Base-by-base conservation (phyloP, 768 basidiomycete genomes). In the Rhizopogon vesiculosus region DNA sequence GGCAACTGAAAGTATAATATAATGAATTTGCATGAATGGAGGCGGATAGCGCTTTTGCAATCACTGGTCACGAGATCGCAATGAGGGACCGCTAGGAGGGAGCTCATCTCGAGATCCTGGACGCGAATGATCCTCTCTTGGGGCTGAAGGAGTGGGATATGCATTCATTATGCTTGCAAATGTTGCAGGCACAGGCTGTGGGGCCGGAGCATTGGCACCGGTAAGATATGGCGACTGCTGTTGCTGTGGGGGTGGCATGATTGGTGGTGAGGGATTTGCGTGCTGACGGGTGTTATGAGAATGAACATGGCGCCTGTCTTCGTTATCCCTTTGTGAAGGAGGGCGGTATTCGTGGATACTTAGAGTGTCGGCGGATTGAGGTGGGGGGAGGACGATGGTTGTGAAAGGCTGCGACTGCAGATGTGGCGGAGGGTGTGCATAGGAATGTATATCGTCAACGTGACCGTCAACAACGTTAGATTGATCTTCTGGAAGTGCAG, bases 401-500 rank as follows among this genome's bases (percentile, higher is more conserved):
- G 67, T 57, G 54, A 71, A 69, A 7, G 64, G 54, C 22, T 71
- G 68, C 9, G 56, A 48, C 46, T 58, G 61, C 25, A 57, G 50
- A 29, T 67, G 62, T n/a, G 59, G 42, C 29, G 59, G 61, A 49
- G 62, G 62, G 25, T 66, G 61, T 1, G 59, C 29, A 46, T 57
- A 70, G 38, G 60, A 57, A 28, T 53, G 22, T 10, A 57, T 54
- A n/a, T 69, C 68, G 19, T 70, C 64, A 49, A 59, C 46, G 22
- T 59, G 59, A 7, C 64, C 62, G 28, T 66, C 67, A 9, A 42
- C 48, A 12, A 51, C 33, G 12, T 54, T 59, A 39, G 62, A 59
- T 10, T 83, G 85, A 54, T 89, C 88, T 64, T 91, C 89, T 7
- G 88, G 87, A 6, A 90, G 74, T 0, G 89, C 89, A 45, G 89